Evolutionary conservation across 2,329 filamentous ascomycete genomes (phyloP), one percentile per base, ranked within the genome.

Genomic region (Aureobasidium sp.): DNA sequence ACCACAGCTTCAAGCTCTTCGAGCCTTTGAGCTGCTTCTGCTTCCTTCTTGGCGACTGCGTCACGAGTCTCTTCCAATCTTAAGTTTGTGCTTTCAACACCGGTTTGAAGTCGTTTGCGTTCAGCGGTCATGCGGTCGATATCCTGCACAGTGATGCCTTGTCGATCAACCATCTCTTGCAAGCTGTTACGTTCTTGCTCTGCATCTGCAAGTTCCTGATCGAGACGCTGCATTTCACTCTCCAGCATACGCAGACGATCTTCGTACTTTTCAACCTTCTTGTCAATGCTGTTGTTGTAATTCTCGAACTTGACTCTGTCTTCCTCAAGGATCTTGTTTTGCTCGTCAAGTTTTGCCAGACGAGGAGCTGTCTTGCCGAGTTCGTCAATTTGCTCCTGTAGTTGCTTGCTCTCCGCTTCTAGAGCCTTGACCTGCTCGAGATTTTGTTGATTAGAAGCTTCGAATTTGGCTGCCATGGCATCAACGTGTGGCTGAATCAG

Each of bases 81-180:
- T 61, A 84, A 81, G 6, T 85, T 82, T 0, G 90, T 89, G 2
- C 87, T 84, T 69, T 96, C 91, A 48, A 96, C 87, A 46, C 87
- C 89, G 69, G 88, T 92, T 67, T 96, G 90, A n/a, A 99, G 82
- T 51, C 94, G 87, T 71, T 99, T 94, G 59, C 92, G 87, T 74
- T 99, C 94, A 39, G 90, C 87, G 68, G 92, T 96, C 93, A 99
- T 97, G 74, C 94, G 91, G 81, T 99, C 94, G 72, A 99, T 97
- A 82, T 99, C 94, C 77, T 94, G 89, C 77, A 97, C 95, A 70
- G 92, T 95, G 73, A 99, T 92, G 2, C 94, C 94, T 72, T 96
- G 91, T 68, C 88, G 87, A 74, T 97, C 94, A 32, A 99, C 92
- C 34, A 89, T 87, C 63, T 88, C 86, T 73, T 97, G 93, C 10